These are phyloP conservation scores for Trichosanthes cucumerina DNA, from an alignment of 306 rosid genomes.

Conservation along the genomic window DNA sequence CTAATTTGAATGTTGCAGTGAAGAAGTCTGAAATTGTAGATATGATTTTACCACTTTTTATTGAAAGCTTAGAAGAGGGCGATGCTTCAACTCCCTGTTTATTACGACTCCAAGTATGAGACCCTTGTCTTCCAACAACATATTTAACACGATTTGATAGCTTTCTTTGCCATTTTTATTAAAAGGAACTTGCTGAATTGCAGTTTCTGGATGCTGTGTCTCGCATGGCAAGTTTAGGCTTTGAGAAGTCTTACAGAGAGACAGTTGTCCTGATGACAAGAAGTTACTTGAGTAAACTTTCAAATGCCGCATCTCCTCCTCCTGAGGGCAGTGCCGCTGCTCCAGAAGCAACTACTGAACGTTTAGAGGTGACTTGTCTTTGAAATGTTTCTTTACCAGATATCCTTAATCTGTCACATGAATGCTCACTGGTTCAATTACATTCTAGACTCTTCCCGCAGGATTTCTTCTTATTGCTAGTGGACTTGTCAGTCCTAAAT, in stretches of 20 bases:
- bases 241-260: conserved; percentile 96
- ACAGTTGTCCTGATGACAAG: conserved; percentile 94
- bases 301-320: conserved; percentile 52
- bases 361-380: conserved; percentile 55
- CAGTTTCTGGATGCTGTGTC: conserved; percentile 96
- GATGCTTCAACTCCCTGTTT: conserved; percentile 95
- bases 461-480: conserved; percentile 75
- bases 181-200: conserved; percentile 15
- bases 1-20: conserved; percentile 65
- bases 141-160: not conserved
- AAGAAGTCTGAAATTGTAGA: conserved; percentile 82
- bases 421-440: conserved; percentile 77
- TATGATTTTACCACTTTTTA: conserved; percentile 79
- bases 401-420: conserved; percentile 21
- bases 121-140: conserved; percentile 28
- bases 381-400: conserved; percentile 23
- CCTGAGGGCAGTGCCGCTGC: conserved; percentile 76
- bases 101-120: conserved; percentile 79
- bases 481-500: conserved; percentile 51
- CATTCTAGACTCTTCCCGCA: conserved; percentile 97
- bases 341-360: conserved; percentile 82
- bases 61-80: conserved; percentile 97
- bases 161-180: not conserved
- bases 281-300: conserved; percentile 85
- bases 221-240: conserved; percentile 95